A percentile compares a stretch with the other conserved stretches of the same genome.
These are phyloP conservation scores for Laetiporus sulphureus DNA, from an alignment of 1,284 basidiomycete genomes.

Conservation along the genomic window DNA sequence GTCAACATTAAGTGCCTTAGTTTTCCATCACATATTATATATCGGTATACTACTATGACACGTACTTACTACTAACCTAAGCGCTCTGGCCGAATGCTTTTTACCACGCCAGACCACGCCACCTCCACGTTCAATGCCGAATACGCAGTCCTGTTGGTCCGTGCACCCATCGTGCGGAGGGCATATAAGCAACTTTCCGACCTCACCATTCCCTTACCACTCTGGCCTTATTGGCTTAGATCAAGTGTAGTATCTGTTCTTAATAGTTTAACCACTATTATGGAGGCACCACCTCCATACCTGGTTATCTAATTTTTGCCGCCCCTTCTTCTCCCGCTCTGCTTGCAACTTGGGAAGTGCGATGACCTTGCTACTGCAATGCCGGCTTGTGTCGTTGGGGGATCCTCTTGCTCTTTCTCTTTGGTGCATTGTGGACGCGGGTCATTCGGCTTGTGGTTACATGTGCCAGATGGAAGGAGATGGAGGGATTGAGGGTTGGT, in stretches of 20 bases:
- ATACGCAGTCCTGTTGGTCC: slow-evolving; percentile 17
- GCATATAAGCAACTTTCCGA: slow-evolving; percentile 10
- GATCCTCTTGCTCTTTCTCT: slow-evolving; percentile 11
- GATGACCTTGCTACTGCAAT: slow-evolving; percentile 19
- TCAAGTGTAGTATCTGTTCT: slow-evolving; percentile 96
- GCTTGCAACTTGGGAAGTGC: slow-evolving; percentile 16
- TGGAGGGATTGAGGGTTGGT: no score
- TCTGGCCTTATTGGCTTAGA: slow-evolving; percentile 96
- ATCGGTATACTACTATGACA: no score
- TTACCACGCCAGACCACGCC: no score
- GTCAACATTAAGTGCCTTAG: no score
- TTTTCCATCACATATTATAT: no score
- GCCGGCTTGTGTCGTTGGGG: slow-evolving; percentile 18
- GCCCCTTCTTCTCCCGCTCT: slow-evolving; percentile 15
- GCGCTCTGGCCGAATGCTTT: no score
- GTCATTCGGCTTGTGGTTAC: slow-evolving; percentile 11
- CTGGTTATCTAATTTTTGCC: slow-evolving; percentile 20
- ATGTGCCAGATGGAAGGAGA: slow-evolving; percentile 13
- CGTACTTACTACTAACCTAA: no score
- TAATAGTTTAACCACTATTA: slow-evolving; percentile 79
- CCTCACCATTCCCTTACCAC: slow-evolving; percentile 43
- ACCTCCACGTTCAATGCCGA: no score
- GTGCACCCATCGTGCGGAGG: slow-evolving; percentile 11
- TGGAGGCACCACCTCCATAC: slow-evolving; percentile 25
- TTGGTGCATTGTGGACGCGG: slow-evolving; percentile 7